phyloP scores from a whole-genome alignment of 2,329 filamentous ascomycete species.

The Colletotrichum sp. region DNA sequence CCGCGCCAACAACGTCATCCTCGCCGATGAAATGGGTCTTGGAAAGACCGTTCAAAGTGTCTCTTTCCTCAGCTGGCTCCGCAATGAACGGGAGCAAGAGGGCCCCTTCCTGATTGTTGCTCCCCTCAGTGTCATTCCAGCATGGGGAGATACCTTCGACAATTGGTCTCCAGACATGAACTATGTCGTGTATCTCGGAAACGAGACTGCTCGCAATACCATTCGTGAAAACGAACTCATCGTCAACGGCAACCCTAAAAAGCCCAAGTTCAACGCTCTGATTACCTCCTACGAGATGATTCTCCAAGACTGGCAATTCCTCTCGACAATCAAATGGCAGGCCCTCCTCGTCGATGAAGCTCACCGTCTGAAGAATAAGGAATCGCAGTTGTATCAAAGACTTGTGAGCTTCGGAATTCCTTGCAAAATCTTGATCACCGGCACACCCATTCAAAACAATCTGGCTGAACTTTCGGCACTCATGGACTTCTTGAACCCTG shows the following conservation, averaged over 20 bases:
- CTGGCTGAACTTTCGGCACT: conserved; percentile 89
- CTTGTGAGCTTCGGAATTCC: conserved; percentile 87
- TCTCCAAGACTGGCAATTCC: conserved; percentile 80
- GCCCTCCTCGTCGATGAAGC: conserved; percentile 96
- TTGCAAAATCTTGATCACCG: conserved; percentile 90
- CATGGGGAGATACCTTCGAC: conserved; percentile 98
- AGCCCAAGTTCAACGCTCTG: conserved; percentile 96
- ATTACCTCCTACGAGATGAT: conserved; percentile 98
- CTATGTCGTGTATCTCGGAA: conserved; percentile 95
- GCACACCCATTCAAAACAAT: conserved; percentile 97
- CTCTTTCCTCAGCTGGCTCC: conserved; percentile 95
- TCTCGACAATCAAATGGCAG: conserved; percentile 95
- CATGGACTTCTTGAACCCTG: conserved; percentile 97
- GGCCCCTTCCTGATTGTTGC: conserved; percentile 98
- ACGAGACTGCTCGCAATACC: conserved; percentile 82
- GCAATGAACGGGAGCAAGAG: conserved; percentile 86
- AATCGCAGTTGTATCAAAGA: conserved; percentile 90
- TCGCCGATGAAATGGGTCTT: conserved; percentile 98
- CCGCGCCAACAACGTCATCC: conserved; percentile 90
- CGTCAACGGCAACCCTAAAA: conserved; percentile 82
- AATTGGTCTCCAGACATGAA: conserved; percentile 95
- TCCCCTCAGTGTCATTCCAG: conserved; percentile 93
- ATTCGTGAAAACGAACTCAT: conserved; percentile 92
- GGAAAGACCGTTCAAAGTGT: conserved; percentile 99
- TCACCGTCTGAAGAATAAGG: conserved; percentile 93